A percentile compares a stretch with the other conserved stretches of the same genome.
These are phyloP conservation scores for Mycena latifolia DNA, from an alignment of 768 basidiomycete genomes.

Conservation along the genomic window DNA sequence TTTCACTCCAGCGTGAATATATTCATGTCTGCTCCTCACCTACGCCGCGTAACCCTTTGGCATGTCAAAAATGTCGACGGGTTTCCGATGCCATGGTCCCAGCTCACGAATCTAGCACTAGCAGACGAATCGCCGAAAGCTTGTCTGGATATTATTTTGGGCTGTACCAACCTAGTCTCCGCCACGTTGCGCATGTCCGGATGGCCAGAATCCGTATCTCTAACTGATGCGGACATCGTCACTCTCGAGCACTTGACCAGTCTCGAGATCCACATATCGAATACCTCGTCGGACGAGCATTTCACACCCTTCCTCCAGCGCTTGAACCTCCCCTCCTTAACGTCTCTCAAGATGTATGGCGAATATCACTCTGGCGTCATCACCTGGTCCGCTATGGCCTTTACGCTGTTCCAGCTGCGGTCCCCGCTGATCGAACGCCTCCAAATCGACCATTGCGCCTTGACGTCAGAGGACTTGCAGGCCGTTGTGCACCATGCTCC, in stretches of 20 bases:
- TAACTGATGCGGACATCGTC: slow-evolving; percentile 8
- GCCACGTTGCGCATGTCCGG: slow-evolving; percentile 27
- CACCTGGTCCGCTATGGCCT: slow-evolving; percentile 23
- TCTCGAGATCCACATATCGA: slow-evolving; percentile 28
- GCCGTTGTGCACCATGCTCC: slow-evolving; percentile 21
- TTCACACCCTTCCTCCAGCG: slow-evolving; percentile 29
- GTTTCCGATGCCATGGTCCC: slow-evolving; percentile 26
- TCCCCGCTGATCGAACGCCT: slow-evolving; percentile 24
- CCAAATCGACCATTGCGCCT: slow-evolving; percentile 30
- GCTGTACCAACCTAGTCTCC: slow-evolving; percentile 21
- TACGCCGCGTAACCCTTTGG: slow-evolving; percentile 24
- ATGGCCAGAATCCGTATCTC: slow-evolving; percentile 17
- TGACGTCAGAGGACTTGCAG: slow-evolving; percentile 30
- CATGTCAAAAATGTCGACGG: slow-evolving; percentile 12
- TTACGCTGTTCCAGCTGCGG: slow-evolving; percentile 26
- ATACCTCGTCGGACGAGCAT: slow-evolving; percentile 26
- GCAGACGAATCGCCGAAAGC: slow-evolving; percentile 27
- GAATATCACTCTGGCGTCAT: slow-evolving; percentile 32
- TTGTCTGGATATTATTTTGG: slow-evolving; percentile 24
- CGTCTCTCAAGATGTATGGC: slow-evolving; percentile 21
- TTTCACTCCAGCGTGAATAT: slow-evolving; percentile 1
- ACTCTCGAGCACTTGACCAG: slow-evolving; percentile 8
- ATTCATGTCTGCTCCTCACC: slow-evolving; percentile 13
- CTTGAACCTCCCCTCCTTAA: slow-evolving; percentile 24
- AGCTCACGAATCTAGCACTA: slow-evolving; percentile 21